Base-by-base conservation (phyloP, 2,329 filamentous ascomycete genomes). In the Neofusicoccum kwambonambiense region DNA sequence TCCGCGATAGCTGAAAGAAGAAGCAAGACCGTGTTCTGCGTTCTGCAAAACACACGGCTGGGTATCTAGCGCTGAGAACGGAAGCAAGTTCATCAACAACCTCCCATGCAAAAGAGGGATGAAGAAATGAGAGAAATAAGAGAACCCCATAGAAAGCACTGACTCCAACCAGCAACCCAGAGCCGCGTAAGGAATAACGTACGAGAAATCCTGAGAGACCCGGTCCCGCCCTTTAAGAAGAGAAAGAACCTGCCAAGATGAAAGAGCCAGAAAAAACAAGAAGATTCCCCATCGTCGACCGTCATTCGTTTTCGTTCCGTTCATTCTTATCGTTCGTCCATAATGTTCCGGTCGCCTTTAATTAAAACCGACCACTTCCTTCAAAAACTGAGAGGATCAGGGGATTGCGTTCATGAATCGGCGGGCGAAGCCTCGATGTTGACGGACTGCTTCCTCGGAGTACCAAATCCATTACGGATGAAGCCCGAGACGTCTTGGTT, bases 11-110 rank as follows among this genome's bases (percentile, higher is more conserved):
- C 49, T 34, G 12, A n/a, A 35, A 51, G 45, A 51, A 51, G 49
- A 34, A 51, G 27, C 27, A 51, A 34, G 27, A 51, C 27, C 49
- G 49, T 35, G 15, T 12, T 11, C 11, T n/a, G 13, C 22, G 22
- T 13, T 22, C 27, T 11, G 4, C 27, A 41, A 45, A 45, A 42
- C 11, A 27, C 54, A 58, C 22, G 54, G 42, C 54, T 58, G 54
- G 54, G 54, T 58, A 58, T 58, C 54, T 45, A 41, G 54, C 54
- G 54, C 54, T 58, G 39, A 58, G 39, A 58, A 58, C 54, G 54
- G 54, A 58, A 58, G 41, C 31, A 31, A 35, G 54, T 58, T 45
- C 54, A 58, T 58, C 54, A 58, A 34, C 35, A 41, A 41, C 52
- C 54, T 45, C 54, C 39, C 54, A 45, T 34, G 41, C 54, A 44